Conservation (phyloP, 2,329 filamentous ascomycete genomes). For the Pseudogymnoascus destructans region DNA sequence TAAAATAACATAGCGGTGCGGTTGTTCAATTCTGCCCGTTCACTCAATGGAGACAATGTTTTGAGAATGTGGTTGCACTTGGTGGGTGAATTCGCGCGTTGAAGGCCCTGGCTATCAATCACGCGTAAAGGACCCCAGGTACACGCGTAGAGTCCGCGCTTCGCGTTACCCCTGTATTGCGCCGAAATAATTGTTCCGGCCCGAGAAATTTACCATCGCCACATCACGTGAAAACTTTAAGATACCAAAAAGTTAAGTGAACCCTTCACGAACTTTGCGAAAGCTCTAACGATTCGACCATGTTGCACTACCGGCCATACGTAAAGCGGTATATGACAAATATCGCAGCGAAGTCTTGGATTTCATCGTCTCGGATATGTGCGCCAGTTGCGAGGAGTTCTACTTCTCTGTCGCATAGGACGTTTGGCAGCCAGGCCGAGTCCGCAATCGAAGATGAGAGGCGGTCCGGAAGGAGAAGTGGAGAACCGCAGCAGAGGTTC, state of each 20-base stretch:
- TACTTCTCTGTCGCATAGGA: background rate
- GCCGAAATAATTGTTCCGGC: background rate
- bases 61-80: background rate
- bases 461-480: background rate
- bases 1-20: background rate
- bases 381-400: background rate
- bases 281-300: slow-evolving; percentile 5
- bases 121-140: slow-evolving; percentile 1
- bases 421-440: slow-evolving; percentile 1
- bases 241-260: slow-evolving; percentile 5
- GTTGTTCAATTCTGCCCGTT: background rate
- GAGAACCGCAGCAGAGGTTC: background rate
- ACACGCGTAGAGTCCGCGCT: slow-evolving; percentile 1
- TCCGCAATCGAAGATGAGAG: background rate
- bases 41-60: background rate
- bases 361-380: background rate
- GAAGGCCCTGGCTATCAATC: background rate
- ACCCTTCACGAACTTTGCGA: slow-evolving; percentile 2
- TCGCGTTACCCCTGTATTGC: slow-evolving; percentile 2
- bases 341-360: background rate
- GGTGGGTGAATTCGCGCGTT: slow-evolving; percentile 2
- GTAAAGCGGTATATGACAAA: slow-evolving; percentile 2
- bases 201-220: background rate
- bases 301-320: slow-evolving; percentile 4
- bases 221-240: slow-evolving; percentile 4